Evolutionary conservation across 164 flowering plant genomes (phyloP).

Genomic region (Vitis rupestris): DNA sequence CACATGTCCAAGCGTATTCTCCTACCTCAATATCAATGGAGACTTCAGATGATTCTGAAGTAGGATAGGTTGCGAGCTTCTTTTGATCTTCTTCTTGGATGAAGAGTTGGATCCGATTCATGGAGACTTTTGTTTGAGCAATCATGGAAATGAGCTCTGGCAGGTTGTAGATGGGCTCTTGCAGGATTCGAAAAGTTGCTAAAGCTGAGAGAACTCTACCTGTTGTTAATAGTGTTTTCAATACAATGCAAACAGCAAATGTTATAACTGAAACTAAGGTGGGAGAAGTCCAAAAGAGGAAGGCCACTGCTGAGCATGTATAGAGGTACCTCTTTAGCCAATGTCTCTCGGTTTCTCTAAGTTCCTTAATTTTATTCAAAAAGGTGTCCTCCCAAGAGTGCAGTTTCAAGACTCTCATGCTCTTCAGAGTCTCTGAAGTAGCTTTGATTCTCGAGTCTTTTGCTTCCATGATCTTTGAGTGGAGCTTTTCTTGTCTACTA

Average conservation of each 20-base stretch:
- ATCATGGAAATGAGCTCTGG: slow-evolving; percentile 85
- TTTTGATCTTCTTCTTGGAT: slow-evolving; percentile 46
- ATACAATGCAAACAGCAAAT: slow-evolving; percentile 62
- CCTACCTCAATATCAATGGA: slow-evolving; percentile 55
- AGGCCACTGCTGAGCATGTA: slow-evolving; percentile 63
- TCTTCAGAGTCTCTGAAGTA: slow-evolving; percentile 72
- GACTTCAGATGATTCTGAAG: slow-evolving; percentile 23
- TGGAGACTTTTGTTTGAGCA: slow-evolving; percentile 77
- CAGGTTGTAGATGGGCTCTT: slow-evolving; percentile 83
- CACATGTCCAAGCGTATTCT: slow-evolving; percentile 58
- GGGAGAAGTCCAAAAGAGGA: slow-evolving; percentile 92
- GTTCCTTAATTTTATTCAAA: slow-evolving; percentile 49
- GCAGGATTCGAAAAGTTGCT: slow-evolving; percentile 81
- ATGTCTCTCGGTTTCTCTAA: slow-evolving; percentile 57
- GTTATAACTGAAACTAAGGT: slow-evolving; percentile 72
- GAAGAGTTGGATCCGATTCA: slow-evolving; percentile 57
- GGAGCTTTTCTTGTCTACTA: slow-evolving; percentile 55
- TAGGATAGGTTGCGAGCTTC: slow-evolving; percentile 15
- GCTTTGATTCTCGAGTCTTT: slow-evolving; percentile 75
- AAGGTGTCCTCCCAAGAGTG: slow-evolving; percentile 78
- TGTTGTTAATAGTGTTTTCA: slow-evolving; percentile 61
- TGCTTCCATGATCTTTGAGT: slow-evolving; percentile 80
- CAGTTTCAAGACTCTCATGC: slow-evolving; percentile 77
- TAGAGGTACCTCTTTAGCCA: slow-evolving; percentile 72
- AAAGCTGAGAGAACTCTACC: slow-evolving; percentile 73